phyloP scores from a whole-genome alignment of 176 grass and related monocot genomes.

The Chrysopogon serrulatus region DNA sequence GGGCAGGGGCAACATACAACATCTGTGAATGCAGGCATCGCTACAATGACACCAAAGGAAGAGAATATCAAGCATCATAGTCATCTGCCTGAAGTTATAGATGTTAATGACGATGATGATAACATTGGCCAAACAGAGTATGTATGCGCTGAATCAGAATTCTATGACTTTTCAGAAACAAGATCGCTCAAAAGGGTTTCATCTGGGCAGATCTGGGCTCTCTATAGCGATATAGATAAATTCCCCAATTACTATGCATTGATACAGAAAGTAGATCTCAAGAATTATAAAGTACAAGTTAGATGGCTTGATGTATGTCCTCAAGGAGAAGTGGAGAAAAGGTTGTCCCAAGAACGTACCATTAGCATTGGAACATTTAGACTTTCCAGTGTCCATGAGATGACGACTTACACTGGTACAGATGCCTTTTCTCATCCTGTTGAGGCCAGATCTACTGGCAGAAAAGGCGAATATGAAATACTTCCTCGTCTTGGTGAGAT shows the following conservation, averaged over 20 bases:
- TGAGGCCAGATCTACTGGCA: constrained; percentile 23
- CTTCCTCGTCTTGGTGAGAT: constrained; percentile 50
- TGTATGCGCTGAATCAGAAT: constrained; percentile 42
- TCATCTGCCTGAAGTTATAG: constrained; percentile 8
- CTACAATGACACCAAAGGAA: background rate
- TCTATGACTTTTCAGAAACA: constrained; percentile 41
- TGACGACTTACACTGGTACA: constrained; percentile 22
- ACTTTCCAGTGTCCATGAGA: background rate
- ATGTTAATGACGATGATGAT: constrained; percentile 7
- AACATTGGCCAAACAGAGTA: background rate
- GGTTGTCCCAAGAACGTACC: constrained; percentile 33
- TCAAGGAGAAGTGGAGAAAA: constrained; percentile 42
- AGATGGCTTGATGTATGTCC: constrained; percentile 64
- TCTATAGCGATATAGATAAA: constrained; percentile 69
- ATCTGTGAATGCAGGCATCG: background rate
- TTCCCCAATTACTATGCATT: constrained; percentile 75
- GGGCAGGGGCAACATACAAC: background rate
- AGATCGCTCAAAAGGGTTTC: constrained; percentile 44
- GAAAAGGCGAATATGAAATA: constrained; percentile 50
- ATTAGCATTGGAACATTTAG: constrained; percentile 66
- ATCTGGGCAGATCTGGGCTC: constrained; percentile 65
- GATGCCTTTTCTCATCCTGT: constrained; percentile 71
- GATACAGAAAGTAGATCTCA: constrained; percentile 42
- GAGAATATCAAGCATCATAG: background rate
- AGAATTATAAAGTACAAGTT: constrained; percentile 32